phyloP scores from a whole-genome alignment of 2,329 filamentous ascomycete species.

The Trichoderma koningii region DNA sequence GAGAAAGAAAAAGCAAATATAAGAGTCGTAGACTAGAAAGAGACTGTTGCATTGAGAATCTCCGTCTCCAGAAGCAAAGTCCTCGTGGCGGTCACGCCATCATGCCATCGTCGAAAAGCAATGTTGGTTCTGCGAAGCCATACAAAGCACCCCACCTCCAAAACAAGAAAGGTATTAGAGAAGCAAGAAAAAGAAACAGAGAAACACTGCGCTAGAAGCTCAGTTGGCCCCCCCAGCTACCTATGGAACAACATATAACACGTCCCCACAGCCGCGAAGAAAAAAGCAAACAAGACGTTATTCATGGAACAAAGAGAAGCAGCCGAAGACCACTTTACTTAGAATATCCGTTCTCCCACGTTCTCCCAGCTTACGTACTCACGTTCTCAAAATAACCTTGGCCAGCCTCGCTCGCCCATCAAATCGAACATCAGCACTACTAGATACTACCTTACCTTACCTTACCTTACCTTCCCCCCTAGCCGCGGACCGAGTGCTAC shows the following conservation, averaged over 20 bases:
- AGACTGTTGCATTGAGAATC: not conserved
- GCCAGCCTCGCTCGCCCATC: slow-evolving; percentile 3
- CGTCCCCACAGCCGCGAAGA: not conserved
- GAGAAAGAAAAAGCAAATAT: not conserved
- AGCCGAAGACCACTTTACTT: no score
- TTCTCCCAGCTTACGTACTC: not conserved
- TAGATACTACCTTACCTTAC: no score
- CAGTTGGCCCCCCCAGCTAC: not conserved
- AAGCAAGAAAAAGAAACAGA: not conserved
- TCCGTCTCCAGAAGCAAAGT: not conserved
- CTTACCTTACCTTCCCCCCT: no score
- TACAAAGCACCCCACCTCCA: not conserved
- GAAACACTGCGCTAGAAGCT: not conserved
- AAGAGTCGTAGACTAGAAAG: not conserved
- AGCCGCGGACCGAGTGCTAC: not conserved
- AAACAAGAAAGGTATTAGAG: no score
- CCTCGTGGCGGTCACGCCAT: not conserved
- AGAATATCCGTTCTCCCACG: no score
- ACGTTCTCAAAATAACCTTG: no score
- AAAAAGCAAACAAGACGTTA: not conserved
- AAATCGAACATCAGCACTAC: not conserved
- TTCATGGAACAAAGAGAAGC: not conserved
- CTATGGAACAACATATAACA: not conserved
- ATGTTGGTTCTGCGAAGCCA: not conserved
- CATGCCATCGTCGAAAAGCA: no score